Conservation (phyloP, 371 early-diverging fungal genomes). For the Entomophthora muscae region DNA sequence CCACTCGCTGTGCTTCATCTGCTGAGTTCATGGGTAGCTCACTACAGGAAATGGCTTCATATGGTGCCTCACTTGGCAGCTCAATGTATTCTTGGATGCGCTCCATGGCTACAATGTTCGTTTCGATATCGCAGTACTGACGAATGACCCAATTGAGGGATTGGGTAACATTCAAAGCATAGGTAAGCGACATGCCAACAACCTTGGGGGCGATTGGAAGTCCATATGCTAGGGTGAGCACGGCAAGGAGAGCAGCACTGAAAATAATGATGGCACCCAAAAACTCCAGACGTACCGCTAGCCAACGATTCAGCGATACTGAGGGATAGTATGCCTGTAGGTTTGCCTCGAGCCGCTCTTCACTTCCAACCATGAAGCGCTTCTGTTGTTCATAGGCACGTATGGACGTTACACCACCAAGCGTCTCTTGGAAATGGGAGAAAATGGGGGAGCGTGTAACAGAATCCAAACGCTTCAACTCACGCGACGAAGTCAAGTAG, state of each 20-base stretch:
- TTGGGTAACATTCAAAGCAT: slow-evolving; percentile 66
- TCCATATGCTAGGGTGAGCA: slow-evolving; percentile 24
- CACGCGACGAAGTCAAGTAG: slow-evolving; percentile 54
- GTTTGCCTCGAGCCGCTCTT: slow-evolving; percentile 56
- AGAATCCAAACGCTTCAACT: slow-evolving; percentile 65
- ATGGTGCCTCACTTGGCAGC: slow-evolving; percentile 56
- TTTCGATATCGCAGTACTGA: slow-evolving; percentile 44
- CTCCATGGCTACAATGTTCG: slow-evolving; percentile 68
- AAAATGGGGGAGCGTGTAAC: slow-evolving; percentile 65
- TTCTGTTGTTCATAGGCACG: slow-evolving; percentile 57
- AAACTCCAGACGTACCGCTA: slow-evolving; percentile 77
- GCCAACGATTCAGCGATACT: slow-evolving; percentile 71
- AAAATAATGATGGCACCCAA: slow-evolving; percentile 45
- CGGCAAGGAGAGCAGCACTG: slow-evolving; percentile 39
- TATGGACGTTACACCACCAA: slow-evolving; percentile 58
- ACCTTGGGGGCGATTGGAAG: slow-evolving; percentile 42
- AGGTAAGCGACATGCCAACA: slow-evolving; percentile 74
- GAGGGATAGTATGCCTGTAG: slow-evolving; percentile 63
- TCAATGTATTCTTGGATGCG: slow-evolving; percentile 77
- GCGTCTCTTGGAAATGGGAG: slow-evolving; percentile 62
- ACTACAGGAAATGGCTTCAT: slow-evolving; percentile 15
- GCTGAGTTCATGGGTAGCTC: slow-evolving; percentile 43
- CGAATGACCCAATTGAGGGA: slow-evolving; percentile 75
- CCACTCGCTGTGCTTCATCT: slow-evolving; percentile 32
- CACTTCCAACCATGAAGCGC: slow-evolving; percentile 57